Conservation (phyloP, 2,329 filamentous ascomycete genomes). For the Bimuria novae-zelandiae region DNA sequence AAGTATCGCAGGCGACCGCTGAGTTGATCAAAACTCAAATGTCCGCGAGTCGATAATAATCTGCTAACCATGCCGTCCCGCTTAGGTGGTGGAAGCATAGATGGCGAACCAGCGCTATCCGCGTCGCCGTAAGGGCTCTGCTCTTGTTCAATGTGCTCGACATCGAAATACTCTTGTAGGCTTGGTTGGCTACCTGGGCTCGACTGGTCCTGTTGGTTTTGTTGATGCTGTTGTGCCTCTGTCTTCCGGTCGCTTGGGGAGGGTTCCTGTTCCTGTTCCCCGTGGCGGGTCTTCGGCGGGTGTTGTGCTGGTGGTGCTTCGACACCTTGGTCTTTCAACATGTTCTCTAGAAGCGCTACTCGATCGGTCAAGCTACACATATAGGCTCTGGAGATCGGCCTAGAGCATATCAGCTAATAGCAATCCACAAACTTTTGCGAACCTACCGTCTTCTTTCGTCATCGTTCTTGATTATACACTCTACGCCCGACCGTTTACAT, state of each 20-base stretch:
- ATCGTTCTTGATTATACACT: constrained; percentile 63
- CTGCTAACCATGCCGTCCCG: constrained; percentile 56
- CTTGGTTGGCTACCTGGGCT: constrained; percentile 39
- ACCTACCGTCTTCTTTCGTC: constrained; percentile 60
- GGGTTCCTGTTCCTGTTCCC: constrained; percentile 37
- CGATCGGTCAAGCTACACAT: constrained; percentile 62
- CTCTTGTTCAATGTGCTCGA: constrained; percentile 32
- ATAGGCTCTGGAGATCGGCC: constrained; percentile 63
- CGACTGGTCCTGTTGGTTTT: constrained; percentile 28
- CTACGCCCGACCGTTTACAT: constrained; percentile 56
- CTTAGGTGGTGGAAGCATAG: constrained; percentile 44
- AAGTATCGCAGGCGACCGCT: constrained; percentile 59
- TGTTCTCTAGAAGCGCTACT: constrained; percentile 56
- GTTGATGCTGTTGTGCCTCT: constrained; percentile 22
- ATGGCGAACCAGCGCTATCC: constrained; percentile 36
- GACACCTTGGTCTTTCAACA: constrained; percentile 57
- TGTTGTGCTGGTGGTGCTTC: constrained; percentile 57
- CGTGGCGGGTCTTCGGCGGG: constrained; percentile 56
- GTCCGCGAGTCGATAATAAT: constrained; percentile 56
- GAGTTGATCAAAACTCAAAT: constrained; percentile 58
- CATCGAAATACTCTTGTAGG: constrained; percentile 22
- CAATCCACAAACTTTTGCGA: background rate
- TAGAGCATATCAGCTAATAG: constrained; percentile 24
- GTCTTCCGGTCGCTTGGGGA: constrained; percentile 29
- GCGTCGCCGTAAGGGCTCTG: constrained; percentile 29